Evolutionary conservation across 2,329 filamentous ascomycete species (phyloP).

Genomic region (Emmonsiellopsis sp.): DNA sequence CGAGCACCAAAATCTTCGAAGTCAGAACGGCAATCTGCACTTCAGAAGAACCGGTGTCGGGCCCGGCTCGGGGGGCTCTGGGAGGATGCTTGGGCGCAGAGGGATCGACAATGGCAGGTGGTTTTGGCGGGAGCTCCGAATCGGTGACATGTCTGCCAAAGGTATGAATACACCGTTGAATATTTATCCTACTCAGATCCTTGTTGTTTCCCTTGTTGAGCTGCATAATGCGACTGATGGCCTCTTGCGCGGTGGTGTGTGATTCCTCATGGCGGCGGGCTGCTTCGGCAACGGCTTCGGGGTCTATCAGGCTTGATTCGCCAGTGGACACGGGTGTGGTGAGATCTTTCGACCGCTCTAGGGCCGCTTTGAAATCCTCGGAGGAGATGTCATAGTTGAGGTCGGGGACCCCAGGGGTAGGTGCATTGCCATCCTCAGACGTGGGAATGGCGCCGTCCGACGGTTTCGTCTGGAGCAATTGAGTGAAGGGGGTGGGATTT

Average conservation of each 20-base stretch:
- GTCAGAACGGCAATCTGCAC: constrained; percentile 97
- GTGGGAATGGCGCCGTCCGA: background rate
- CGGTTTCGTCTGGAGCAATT: constrained; percentile 62
- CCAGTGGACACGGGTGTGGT: constrained; percentile 31
- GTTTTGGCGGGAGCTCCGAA: constrained; percentile 53
- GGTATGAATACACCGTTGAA: constrained; percentile 70
- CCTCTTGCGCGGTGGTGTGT: constrained; percentile 63
- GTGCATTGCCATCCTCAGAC: constrained; percentile 16
- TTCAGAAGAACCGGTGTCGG: constrained; percentile 89
- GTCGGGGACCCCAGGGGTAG: constrained; percentile 25
- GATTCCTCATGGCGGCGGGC: constrained; percentile 41
- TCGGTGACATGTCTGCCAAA: constrained; percentile 94
- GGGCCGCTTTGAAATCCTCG: constrained; percentile 55
- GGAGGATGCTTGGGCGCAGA: constrained; percentile 25
- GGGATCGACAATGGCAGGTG: constrained; percentile 32
- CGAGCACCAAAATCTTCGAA: constrained; percentile 78
- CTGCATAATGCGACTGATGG: constrained; percentile 68
- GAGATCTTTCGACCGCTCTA: constrained; percentile 60
- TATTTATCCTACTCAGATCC: constrained; percentile 73
- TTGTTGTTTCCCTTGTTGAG: constrained; percentile 69
- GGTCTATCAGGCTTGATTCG: constrained; percentile 25
- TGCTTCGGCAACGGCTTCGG: constrained; percentile 30
- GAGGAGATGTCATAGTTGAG: constrained; percentile 71
- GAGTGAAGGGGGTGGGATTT: constrained; percentile 68
- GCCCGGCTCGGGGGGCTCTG: constrained; percentile 58